A percentile compares a stretch with the other conserved stretches of the same genome.
Evolutionary conservation across 2,329 filamentous ascomycete genomes (phyloP).

Genomic region (Dactylellina haptotyla): DNA sequence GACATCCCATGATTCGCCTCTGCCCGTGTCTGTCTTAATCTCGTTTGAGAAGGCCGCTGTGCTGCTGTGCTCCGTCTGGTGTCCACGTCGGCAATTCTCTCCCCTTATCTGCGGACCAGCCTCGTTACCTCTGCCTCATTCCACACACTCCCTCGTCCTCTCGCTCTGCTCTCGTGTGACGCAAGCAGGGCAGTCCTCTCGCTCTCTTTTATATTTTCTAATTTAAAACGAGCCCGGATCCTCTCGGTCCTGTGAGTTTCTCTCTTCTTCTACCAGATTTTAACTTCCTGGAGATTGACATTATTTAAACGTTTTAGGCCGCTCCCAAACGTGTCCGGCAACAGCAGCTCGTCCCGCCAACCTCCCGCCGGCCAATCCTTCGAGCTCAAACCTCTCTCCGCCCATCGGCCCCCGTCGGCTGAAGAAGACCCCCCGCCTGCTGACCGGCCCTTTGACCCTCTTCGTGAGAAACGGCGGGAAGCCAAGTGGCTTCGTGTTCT

Average conservation of each 20-base stretch:
- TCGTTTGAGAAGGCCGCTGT: no score
- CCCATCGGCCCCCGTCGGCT: constrained; percentile 10
- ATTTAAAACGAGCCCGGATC: constrained; percentile 32
- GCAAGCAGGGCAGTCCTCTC: no score
- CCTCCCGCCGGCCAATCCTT: constrained; percentile 29
- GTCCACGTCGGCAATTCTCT: not conserved
- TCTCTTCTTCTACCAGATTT: not conserved
- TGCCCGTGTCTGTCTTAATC: no score
- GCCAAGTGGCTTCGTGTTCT: constrained; percentile 70
- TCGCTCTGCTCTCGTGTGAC: constrained; percentile 6
- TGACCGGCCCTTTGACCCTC: constrained; percentile 10
- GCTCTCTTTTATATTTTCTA: no score
- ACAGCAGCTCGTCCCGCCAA: constrained; percentile 19
- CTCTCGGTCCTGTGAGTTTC: constrained; percentile 23
- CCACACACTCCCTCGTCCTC: not conserved
- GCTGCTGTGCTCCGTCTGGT: no score
- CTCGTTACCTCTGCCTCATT: not conserved
- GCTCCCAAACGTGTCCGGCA: constrained; percentile 43
- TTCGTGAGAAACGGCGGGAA: constrained; percentile 54
- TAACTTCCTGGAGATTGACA: not conserved
- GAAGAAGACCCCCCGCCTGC: not conserved
- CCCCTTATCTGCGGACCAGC: constrained; percentile 7
- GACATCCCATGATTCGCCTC: constrained; percentile 6
- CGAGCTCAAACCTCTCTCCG: constrained; percentile 32
- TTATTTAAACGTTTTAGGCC: not conserved